Percentiles rank a stretch among this genome's conserved stretches.
phyloP scores from a whole-genome alignment of 2,329 filamentous ascomycete genomes.

The Cladosporium halotolerans region DNA sequence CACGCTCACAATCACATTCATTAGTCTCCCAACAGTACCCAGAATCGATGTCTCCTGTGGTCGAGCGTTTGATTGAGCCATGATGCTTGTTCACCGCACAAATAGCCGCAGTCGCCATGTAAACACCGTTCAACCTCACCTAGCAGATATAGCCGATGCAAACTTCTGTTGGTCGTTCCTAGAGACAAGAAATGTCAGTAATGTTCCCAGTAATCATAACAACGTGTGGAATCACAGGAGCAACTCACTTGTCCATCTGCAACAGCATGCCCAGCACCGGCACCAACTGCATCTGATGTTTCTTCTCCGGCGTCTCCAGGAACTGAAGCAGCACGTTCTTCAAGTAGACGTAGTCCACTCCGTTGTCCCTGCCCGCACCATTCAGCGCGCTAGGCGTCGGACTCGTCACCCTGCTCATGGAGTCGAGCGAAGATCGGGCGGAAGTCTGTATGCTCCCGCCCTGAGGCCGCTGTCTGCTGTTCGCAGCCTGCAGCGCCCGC shows the following conservation, averaged over 20 bases:
- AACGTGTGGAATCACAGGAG: too few relatives aligned
- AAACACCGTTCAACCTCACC: constrained; percentile 23
- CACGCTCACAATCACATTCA: too few relatives aligned
- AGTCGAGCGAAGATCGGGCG: constrained; percentile 55
- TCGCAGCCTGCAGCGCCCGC: constrained; percentile 39
- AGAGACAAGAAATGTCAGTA: constrained; percentile 20
- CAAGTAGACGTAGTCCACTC: constrained; percentile 60
- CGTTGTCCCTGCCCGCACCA: constrained; percentile 12
- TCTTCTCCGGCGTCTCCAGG: constrained; percentile 72
- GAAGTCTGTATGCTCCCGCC: constrained; percentile 41
- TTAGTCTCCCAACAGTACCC: too few relatives aligned
- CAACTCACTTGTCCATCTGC: constrained; percentile 66
- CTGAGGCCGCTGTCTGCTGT: constrained; percentile 29
- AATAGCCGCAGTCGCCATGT: too few relatives aligned
- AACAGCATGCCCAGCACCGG: constrained; percentile 71
- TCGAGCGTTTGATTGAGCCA: too few relatives aligned
- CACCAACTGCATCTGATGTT: constrained; percentile 67
- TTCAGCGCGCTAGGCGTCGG: constrained; percentile 32
- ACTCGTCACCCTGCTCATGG: constrained; percentile 41
- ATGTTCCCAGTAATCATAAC: not conserved
- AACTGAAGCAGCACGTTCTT: constrained; percentile 80
- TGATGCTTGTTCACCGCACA: too few relatives aligned
- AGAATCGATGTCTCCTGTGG: too few relatives aligned
- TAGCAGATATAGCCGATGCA: constrained; percentile 63
- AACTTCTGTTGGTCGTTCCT: constrained; percentile 80